Evolutionary conservation across 202 grass and related monocot species (phyloP).

Genomic region (Setaria italica): DNA sequence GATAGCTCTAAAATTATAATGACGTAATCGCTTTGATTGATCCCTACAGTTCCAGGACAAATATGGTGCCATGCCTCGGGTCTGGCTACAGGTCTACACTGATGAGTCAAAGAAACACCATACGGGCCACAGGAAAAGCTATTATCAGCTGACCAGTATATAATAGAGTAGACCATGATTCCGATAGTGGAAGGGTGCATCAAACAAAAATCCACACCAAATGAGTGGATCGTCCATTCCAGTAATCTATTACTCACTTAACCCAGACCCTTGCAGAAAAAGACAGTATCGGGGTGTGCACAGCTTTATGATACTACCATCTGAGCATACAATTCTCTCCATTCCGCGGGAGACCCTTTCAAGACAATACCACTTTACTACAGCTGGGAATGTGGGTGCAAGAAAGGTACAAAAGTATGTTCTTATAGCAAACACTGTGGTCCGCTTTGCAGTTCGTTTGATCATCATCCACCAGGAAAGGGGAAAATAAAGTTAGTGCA

Average conservation of each 20-base stretch:
- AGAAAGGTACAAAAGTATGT: constrained; percentile 9
- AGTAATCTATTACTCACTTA: not conserved
- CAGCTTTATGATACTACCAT: constrained; percentile 22
- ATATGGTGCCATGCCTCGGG: not conserved
- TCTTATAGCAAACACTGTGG: constrained; percentile 12
- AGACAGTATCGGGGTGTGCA: not conserved
- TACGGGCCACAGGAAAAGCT: not conserved
- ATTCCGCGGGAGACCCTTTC: not conserved
- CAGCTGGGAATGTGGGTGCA: constrained; percentile 18
- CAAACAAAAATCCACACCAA: not conserved
- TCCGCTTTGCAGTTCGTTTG: not conserved
- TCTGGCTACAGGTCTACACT: not conserved
- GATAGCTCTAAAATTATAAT: not conserved
- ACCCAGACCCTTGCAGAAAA: not conserved
- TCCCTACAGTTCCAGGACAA: not conserved
- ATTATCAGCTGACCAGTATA: not conserved
- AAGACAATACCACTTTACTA: not conserved
- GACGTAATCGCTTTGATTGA: not conserved
- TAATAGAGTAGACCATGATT: not conserved
- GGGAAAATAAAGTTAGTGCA: not conserved
- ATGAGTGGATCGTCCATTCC: constrained; percentile 14
- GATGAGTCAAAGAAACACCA: not conserved
- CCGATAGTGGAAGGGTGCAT: not conserved
- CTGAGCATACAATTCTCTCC: not conserved
- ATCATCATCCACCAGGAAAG: constrained; percentile 10